These are phyloP conservation scores for Populus nigra DNA, from an alignment of 345 rosid genomes.

Conservation along the genomic window DNA sequence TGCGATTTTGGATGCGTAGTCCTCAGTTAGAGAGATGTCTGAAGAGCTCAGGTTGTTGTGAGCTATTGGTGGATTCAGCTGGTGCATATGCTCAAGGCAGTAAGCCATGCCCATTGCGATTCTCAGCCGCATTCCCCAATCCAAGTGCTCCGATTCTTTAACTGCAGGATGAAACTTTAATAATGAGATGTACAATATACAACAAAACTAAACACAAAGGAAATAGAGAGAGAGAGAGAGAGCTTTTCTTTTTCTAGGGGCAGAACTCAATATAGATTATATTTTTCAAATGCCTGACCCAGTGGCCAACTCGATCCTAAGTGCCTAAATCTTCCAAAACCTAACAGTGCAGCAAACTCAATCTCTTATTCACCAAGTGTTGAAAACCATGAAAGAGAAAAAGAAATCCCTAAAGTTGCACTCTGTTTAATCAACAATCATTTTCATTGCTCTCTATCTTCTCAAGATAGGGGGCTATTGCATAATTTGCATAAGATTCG, in stretches of 20 bases:
- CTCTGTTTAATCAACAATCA: neutral
- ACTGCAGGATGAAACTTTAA: slow-evolving; percentile 42
- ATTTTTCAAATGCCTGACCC: neutral
- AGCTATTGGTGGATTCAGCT: slow-evolving; percentile 62
- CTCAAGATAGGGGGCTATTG: neutral
- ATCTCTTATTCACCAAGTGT: neutral
- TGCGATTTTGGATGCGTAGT: slow-evolving; percentile 84
- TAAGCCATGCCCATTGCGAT: slow-evolving; percentile 84
- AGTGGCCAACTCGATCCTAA: neutral
- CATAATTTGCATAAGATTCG: neutral
- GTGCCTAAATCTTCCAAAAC: neutral
- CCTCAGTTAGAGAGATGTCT: slow-evolving; percentile 71
- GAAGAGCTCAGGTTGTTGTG: slow-evolving; percentile 61
- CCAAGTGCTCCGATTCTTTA: slow-evolving; percentile 77
- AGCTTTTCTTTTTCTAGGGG: neutral
- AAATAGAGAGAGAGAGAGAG: neutral
- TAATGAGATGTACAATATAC: neutral
- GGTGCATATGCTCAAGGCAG: slow-evolving; percentile 93
- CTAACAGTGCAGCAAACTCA: neutral
- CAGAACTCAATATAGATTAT: neutral
- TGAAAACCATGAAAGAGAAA: neutral
- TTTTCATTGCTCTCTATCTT: neutral
- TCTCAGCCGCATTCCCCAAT: slow-evolving; percentile 79
- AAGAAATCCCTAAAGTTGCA: neutral
- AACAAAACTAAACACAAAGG: neutral